phyloP scores from a whole-genome alignment of 2,329 filamentous ascomycete genomes.

The Gremmenia infestans region DNA sequence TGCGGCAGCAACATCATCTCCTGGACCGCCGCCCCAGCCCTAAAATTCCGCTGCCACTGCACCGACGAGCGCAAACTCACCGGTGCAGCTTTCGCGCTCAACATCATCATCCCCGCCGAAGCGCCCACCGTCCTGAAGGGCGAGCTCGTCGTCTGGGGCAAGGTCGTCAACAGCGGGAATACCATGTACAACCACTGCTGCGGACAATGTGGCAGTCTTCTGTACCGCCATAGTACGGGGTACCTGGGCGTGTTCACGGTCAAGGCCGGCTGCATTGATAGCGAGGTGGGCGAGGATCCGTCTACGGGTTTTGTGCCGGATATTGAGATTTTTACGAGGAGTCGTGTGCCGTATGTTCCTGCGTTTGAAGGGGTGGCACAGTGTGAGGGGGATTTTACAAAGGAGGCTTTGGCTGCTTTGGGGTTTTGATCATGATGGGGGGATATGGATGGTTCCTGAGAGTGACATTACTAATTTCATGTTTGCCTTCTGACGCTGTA shows the following conservation, averaged over 20 bases:
- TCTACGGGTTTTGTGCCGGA: conserved; percentile 12
- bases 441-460: no score
- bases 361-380: conserved; percentile 19
- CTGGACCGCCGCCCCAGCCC: conserved; percentile 7
- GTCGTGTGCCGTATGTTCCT: conserved; percentile 14
- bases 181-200: conserved; percentile 15
- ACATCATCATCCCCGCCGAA: conserved; percentile 10
- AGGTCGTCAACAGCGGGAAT: conserved; percentile 16
- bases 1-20: conserved; percentile 8
- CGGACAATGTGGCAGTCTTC: conserved; percentile 8
- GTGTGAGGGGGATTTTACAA: conserved; percentile 13
- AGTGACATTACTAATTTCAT: no score
- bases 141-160: conserved; percentile 11
- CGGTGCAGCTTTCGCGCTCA: conserved; percentile 22
- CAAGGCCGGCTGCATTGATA: conserved; percentile 23
- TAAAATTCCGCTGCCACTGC: conserved; percentile 22
- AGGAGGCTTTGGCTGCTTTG: not conserved
- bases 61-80: conserved; percentile 23
- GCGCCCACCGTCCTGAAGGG: conserved; percentile 11
- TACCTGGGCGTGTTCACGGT: conserved; percentile 15
- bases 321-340: conserved; percentile 24
- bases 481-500: no score
- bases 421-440: not conserved
- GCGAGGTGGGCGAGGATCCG: not conserved
- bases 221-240: conserved; percentile 12